These are phyloP conservation scores for Ceratocystis alfenasii DNA, from an alignment of 2,329 filamentous ascomycete species.

Conservation along the genomic window DNA sequence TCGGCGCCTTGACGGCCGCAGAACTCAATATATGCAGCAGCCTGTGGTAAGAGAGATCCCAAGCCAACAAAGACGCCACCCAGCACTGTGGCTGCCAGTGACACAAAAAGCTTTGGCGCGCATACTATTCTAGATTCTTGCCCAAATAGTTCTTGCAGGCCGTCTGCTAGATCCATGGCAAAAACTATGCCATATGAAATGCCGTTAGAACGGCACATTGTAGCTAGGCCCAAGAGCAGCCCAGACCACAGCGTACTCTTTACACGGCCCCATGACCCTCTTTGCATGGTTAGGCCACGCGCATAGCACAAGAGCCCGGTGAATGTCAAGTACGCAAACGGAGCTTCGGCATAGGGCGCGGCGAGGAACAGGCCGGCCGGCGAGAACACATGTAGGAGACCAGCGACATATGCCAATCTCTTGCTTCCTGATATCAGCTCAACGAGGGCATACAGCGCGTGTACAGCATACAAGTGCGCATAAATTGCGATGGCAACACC, in stretches of 20 bases:
- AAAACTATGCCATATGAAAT: conserved; percentile 65
- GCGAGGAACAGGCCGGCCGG: conserved; percentile 84
- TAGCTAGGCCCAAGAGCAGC: conserved; percentile 57
- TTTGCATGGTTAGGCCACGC: conserved; percentile 33
- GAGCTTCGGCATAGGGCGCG: conserved; percentile 70
- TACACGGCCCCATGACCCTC: conserved; percentile 23
- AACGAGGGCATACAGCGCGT: conserved; percentile 65
- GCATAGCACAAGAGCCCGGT: conserved; percentile 59
- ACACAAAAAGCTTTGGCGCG: conserved; percentile 29
- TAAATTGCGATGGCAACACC: conserved; percentile 57
- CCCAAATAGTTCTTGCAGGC: conserved; percentile 22
- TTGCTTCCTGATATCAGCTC: conserved; percentile 52
- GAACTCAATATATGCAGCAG: conserved; percentile 59
- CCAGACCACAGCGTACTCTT: conserved; percentile 49
- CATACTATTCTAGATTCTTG: not conserved
- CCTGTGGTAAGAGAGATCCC: conserved; percentile 62
- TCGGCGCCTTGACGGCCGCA: conserved; percentile 36
- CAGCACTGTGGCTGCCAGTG: conserved; percentile 41
- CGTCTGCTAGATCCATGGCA: conserved; percentile 45
- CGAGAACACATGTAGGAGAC: conserved; percentile 67
- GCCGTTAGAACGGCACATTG: conserved; percentile 72
- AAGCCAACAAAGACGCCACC: conserved; percentile 56
- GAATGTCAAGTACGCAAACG: conserved; percentile 69
- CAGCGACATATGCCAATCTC: conserved; percentile 32
- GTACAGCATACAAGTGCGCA: conserved; percentile 64